These are phyloP conservation scores for Cercophora scortea DNA, from an alignment of 495 filamentous ascomycete genomes.

Conservation along the genomic window DNA sequence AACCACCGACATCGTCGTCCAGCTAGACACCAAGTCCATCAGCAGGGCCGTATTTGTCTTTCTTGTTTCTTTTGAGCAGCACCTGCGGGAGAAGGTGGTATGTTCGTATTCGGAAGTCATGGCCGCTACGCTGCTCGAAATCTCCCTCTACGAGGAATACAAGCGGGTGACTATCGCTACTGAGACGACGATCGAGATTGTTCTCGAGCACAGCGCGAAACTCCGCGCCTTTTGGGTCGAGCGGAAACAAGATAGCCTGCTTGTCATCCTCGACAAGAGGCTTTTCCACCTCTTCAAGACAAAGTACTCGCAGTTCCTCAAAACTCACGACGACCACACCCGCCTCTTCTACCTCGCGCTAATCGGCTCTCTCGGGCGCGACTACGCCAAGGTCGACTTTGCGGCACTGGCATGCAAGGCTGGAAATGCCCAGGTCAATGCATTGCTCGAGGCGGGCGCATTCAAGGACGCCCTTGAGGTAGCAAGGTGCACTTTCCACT, in stretches of 20 bases:
- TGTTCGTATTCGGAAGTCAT: constrained; percentile 48
- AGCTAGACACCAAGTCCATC: constrained; percentile 23
- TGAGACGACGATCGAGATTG: constrained; percentile 35
- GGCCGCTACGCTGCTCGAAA: constrained; percentile 49
- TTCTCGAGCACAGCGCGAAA: constrained; percentile 43
- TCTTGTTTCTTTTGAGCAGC: constrained; percentile 52
- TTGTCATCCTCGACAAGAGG: constrained; percentile 44
- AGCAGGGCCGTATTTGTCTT: constrained; percentile 47
- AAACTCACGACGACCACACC: constrained; percentile 27
- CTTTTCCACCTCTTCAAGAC: constrained; percentile 50
- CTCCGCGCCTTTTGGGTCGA: constrained; percentile 44
- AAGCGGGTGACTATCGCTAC: constrained; percentile 30
- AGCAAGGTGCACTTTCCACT: constrained; percentile 46
- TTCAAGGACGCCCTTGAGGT: constrained; percentile 48
- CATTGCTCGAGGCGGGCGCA: constrained; percentile 31
- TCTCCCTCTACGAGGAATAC: constrained; percentile 51
- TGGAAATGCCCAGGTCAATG: constrained; percentile 13
- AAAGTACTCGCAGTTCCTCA: constrained; percentile 36
- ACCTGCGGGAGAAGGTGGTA: constrained; percentile 18
- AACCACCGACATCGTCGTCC: constrained; percentile 25
- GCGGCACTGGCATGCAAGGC: constrained; percentile 13
- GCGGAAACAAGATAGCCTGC: constrained; percentile 31
- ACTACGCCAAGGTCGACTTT: constrained; percentile 21
- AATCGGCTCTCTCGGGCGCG: constrained; percentile 35
- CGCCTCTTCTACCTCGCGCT: constrained; percentile 45